Conservation (phyloP, 179 eudicot species). For the Amaranthus tricolor region DNA sequence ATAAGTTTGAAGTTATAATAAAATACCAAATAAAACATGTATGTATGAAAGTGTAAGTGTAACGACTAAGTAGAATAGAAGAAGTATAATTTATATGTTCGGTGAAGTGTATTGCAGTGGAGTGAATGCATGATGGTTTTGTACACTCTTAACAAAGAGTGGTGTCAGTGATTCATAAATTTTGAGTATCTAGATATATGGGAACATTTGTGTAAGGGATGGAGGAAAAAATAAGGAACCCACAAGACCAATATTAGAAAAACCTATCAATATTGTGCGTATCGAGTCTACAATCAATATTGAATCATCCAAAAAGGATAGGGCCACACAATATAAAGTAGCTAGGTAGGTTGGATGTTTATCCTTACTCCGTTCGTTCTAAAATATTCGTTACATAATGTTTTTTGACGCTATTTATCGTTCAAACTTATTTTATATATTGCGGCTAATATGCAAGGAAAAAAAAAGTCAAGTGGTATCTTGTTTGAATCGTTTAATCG, state of each 20-base stretch:
- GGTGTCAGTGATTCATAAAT: slow-evolving; percentile 14
- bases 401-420: too few relatives aligned
- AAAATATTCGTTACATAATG: too few relatives aligned
- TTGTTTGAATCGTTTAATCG: too few relatives aligned
- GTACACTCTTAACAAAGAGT: slow-evolving; percentile 12
- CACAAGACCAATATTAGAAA: neutral
- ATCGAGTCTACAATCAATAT: too few relatives aligned
- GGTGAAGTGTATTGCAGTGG: neutral
- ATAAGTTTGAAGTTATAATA: neutral
- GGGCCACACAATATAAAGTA: too few relatives aligned
- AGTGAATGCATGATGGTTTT: slow-evolving; percentile 13
- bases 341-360: too few relatives aligned
- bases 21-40: neutral
- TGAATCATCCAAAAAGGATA: too few relatives aligned
- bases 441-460: too few relatives aligned
- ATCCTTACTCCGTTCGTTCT: too few relatives aligned
- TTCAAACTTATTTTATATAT: too few relatives aligned
- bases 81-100: neutral
- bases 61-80: neutral
- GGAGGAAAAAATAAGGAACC: slow-evolving; percentile 9
- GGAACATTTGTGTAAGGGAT: slow-evolving; percentile 7
- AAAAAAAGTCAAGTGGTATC: too few relatives aligned
- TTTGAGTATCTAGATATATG: slow-evolving; percentile 15
- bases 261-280: too few relatives aligned
- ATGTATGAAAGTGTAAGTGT: neutral